A percentile compares a stretch with the other conserved stretches of the same genome.
Evolutionary conservation across 805 yeast genomes (phyloP).

Genomic region (Saturnispora zaruensis): DNA sequence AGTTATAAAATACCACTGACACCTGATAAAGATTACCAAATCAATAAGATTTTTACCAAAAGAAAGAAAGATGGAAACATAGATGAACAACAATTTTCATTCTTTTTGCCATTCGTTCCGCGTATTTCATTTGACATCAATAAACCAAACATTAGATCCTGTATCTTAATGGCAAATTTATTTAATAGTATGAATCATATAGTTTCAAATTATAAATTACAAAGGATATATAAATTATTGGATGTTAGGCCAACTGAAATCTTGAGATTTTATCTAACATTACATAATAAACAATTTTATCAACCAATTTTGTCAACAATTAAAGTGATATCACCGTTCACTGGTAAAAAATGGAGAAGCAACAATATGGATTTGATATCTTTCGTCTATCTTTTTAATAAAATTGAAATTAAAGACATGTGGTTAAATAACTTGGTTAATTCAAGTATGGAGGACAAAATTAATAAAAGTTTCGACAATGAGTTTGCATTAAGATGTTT

Average conservation of each 20-base stretch:
- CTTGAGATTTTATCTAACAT: slow-evolving; percentile 46
- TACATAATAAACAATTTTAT: slow-evolving; percentile 57
- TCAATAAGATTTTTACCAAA: slow-evolving; percentile 14
- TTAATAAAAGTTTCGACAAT: slow-evolving; percentile 72
- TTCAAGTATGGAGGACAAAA: slow-evolving; percentile 63
- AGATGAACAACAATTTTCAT: slow-evolving; percentile 14
- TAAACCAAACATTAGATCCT: slow-evolving; percentile 32
- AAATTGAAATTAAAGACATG: slow-evolving; percentile 64
- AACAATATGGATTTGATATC: slow-evolving; percentile 91
- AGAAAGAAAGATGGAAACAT: slow-evolving; percentile 8
- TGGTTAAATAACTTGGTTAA: slow-evolving; percentile 85
- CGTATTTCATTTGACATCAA: slow-evolving; percentile 16
- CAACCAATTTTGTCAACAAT: slow-evolving; percentile 64
- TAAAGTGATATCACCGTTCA: slow-evolving; percentile 77
- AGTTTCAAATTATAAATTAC: slow-evolving; percentile 55
- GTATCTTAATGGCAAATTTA: slow-evolving; percentile 41
- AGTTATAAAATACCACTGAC: slow-evolving; percentile 2
- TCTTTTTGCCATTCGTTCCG: slow-evolving; percentile 24
- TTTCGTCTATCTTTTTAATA: slow-evolving; percentile 69
- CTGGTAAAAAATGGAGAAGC: slow-evolving; percentile 90
- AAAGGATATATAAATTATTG: slow-evolving; percentile 56
- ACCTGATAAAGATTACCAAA: slow-evolving; percentile 10
- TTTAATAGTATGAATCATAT: slow-evolving; percentile 49
- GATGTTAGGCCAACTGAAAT: slow-evolving; percentile 57
- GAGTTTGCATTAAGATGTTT: slow-evolving; percentile 78